These are phyloP conservation scores for Russula griseocarnosa DNA, from an alignment of 768 basidiomycete species.

Conservation along the genomic window DNA sequence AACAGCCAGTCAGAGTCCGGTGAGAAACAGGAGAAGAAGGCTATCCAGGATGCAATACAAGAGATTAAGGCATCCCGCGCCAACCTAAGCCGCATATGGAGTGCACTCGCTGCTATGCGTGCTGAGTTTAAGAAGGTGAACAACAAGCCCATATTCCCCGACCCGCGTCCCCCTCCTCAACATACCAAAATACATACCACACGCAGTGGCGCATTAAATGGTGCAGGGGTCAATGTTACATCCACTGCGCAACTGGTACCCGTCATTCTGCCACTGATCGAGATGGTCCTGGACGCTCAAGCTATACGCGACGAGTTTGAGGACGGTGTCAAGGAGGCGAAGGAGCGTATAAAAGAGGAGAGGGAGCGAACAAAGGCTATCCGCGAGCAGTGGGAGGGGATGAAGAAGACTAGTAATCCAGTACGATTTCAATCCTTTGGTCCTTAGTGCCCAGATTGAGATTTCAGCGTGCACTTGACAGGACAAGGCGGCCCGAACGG, in stretches of 20 bases:
- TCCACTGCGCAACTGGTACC: conserved; percentile 63
- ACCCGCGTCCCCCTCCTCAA: conserved; percentile 55
- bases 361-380: conserved; percentile 53
- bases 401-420: conserved; percentile 30
- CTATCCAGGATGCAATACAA: conserved; percentile 45
- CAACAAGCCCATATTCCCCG: conserved; percentile 43
- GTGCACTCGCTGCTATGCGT: conserved; percentile 48
- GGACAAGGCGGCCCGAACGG: conserved; percentile 43
- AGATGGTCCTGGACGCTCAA: conserved; percentile 45
- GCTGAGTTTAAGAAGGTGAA: conserved; percentile 30
- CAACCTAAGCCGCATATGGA: conserved; percentile 63
- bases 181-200: conserved; percentile 42
- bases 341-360: conserved; percentile 48
- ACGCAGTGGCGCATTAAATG: conserved; percentile 37
- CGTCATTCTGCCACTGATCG: conserved; percentile 55
- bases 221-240: conserved; percentile 35
- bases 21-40: conserved; percentile 37
- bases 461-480: conserved; percentile 26
- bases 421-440: conserved; percentile 5
- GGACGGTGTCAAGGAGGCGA: conserved; percentile 49
- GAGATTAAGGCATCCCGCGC: conserved; percentile 51
- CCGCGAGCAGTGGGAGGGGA: conserved; percentile 54
- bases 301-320: conserved; percentile 59
- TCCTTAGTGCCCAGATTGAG: neutral
- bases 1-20: conserved; percentile 34